phyloP scores from a whole-genome alignment of 1,284 basidiomycete genomes.

The Ustilago shanxiensis region DNA sequence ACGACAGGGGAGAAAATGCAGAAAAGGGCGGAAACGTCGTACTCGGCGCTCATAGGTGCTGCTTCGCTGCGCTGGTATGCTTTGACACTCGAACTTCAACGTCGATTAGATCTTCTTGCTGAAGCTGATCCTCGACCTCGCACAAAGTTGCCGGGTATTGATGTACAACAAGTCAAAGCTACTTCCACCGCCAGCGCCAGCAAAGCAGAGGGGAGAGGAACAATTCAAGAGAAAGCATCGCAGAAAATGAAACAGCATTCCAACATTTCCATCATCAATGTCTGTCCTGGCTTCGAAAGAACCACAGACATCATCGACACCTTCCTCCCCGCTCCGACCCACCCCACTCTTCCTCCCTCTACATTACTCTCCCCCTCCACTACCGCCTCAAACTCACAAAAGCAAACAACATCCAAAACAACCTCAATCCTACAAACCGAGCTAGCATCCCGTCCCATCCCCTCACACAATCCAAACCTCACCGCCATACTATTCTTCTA shows the following conservation, averaged over 20 bases:
- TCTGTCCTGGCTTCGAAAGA: conserved; percentile 67
- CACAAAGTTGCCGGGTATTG: conserved; percentile 58
- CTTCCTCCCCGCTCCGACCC: conserved; percentile 20
- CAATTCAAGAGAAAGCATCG: conserved; percentile 7
- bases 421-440: neutral
- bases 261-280: conserved; percentile 59
- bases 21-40: conserved; percentile 24
- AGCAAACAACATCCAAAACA: neutral
- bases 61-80: conserved; percentile 53
- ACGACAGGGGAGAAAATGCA: conserved; percentile 2
- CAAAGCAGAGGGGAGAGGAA: neutral
- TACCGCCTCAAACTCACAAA: neutral
- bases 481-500: neutral
- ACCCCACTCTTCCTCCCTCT: neutral
- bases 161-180: conserved; percentile 18
- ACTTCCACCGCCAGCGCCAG: neutral
- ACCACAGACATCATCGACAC: conserved; percentile 44
- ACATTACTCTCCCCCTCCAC: neutral
- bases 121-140: conserved; percentile 59
- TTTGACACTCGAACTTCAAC: conserved; percentile 58
- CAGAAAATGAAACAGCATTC: conserved; percentile 29
- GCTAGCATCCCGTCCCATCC: neutral
- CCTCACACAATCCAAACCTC: neutral
- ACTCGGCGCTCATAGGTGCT: conserved; percentile 38
- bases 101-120: conserved; percentile 54